phyloP scores from a whole-genome alignment of 768 basidiomycete species.

The Galerina sulciceps region DNA sequence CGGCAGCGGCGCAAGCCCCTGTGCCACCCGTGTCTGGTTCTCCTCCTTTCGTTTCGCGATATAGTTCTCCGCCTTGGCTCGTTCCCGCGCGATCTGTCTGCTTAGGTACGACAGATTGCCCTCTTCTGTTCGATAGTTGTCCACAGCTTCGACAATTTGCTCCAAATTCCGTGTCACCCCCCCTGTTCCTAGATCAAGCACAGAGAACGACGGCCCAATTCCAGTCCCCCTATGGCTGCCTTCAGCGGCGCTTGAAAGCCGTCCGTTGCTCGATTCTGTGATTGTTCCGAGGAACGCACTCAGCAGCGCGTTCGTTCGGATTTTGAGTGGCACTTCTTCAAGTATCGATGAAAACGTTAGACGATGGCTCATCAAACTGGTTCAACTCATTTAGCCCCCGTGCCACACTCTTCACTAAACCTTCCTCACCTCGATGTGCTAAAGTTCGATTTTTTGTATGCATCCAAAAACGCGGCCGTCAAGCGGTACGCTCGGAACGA shows the following conservation, averaged over 20 bases:
- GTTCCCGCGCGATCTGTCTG: constrained; percentile 89
- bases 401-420: background rate
- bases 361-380: constrained; percentile 77
- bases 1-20: constrained; percentile 85
- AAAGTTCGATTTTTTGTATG: constrained; percentile 83
- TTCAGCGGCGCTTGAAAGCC: constrained; percentile 40
- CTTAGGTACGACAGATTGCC: constrained; percentile 88
- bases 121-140: constrained; percentile 87
- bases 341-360: constrained; percentile 87
- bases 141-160: constrained; percentile 83
- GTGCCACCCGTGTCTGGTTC: constrained; percentile 74
- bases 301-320: constrained; percentile 81
- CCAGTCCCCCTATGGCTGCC: constrained; percentile 36
- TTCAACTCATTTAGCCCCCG: constrained; percentile 15
- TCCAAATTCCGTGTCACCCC: constrained; percentile 79
- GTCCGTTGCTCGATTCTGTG: constrained; percentile 47
- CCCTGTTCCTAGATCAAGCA: constrained; percentile 71
- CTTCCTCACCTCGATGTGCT: constrained; percentile 75
- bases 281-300: constrained; percentile 78
- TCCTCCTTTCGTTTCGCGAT: constrained; percentile 89
- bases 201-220: constrained; percentile 65
- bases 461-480: constrained; percentile 79
- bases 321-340: constrained; percentile 82
- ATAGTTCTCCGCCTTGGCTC: constrained; percentile 75
- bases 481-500: constrained; percentile 90